Base-by-base conservation (phyloP, 306 rosid genomes). In the Carpinus viminea region DNA sequence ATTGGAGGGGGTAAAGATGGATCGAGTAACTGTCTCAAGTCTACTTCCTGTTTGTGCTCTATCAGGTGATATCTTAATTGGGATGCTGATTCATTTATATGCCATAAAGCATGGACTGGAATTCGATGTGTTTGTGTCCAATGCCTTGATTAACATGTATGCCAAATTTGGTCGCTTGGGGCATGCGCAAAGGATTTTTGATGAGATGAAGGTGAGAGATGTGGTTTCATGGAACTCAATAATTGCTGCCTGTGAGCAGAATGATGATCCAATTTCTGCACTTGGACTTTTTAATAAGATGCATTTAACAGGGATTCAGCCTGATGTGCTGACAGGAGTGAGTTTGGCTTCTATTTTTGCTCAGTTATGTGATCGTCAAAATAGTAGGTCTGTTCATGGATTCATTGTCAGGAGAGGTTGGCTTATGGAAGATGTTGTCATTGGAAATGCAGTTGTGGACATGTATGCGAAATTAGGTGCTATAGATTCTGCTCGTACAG, bases 141-240 rank as follows among this genome's bases (percentile, higher is more conserved):
- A 87, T 80, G 88, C 90, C 55, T 82, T 84, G 83, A 82, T 87
- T 74, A 87, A 87, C 66, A 82, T 85, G 88, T 87, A 87, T 24
- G 81, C 90, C 72, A 87, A 87, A 85, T 87, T 87, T 72, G 88
- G 90, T 53, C 51, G 48, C 62, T 72, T 87, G 78, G 79, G 26
- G 50, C 36, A 81, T 65, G 90, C 90, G 12, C 73, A 4, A 20
- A 72, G 66, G 76, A 73, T 79, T 75, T 87, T 85, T 74, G 55
- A 80, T 68, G 74, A 83, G 47, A 85, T 87, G 88, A 15, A 71
- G 38, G 52, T 71, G 38, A 80, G 76, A 53, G 90, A 87, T 82
- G 45, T 87, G 74, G 85, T 87, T n/a, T 85, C 90, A 28, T 87
- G 87, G 90, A 87, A 87, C 71, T 87, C 90, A 21, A 73, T 87